These are phyloP conservation scores for Aspergillus ochraceus DNA, from an alignment of 2,329 filamentous ascomycete species.

Conservation along the genomic window DNA sequence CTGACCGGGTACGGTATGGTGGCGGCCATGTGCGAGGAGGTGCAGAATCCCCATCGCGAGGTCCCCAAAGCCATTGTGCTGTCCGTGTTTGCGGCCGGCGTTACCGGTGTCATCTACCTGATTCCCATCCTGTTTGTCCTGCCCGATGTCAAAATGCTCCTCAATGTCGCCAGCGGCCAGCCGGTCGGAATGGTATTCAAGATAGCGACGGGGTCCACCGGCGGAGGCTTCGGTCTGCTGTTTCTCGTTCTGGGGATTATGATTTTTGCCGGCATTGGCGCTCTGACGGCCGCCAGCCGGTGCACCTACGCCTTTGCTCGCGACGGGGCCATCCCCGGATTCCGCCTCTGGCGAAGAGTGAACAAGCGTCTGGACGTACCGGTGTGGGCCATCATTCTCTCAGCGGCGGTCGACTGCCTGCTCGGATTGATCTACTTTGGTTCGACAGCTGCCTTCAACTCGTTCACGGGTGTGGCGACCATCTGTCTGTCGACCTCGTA, in stretches of 20 bases:
- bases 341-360: slow-evolving; percentile 65
- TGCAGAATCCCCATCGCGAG: slow-evolving; percentile 66
- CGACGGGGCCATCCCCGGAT: slow-evolving; percentile 72
- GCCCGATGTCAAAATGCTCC: slow-evolving; percentile 64
- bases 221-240: slow-evolving; percentile 71
- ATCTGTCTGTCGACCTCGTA: slow-evolving; percentile 77
- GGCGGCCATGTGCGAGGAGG: slow-evolving; percentile 71
- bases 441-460: slow-evolving; percentile 73
- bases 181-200: slow-evolving; percentile 77
- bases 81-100: slow-evolving; percentile 64
- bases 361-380: slow-evolving; percentile 68
- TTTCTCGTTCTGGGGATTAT: slow-evolving; percentile 76
- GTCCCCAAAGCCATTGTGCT: slow-evolving; percentile 71
- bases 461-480: slow-evolving; percentile 76
- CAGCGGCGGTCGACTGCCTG: slow-evolving; percentile 67
- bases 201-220: slow-evolving; percentile 69
- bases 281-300: slow-evolving; percentile 70
- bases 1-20: slow-evolving; percentile 67
- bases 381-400: slow-evolving; percentile 67
- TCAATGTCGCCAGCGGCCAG: slow-evolving; percentile 68
- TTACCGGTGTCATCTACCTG: slow-evolving; percentile 67
- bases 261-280: slow-evolving; percentile 73
- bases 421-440: slow-evolving; percentile 80
- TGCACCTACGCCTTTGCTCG: slow-evolving; percentile 76
- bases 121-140: slow-evolving; percentile 76